Evolutionary conservation across 345 rosid genomes (phyloP).

Genomic region (Heritiera fomes): DNA sequence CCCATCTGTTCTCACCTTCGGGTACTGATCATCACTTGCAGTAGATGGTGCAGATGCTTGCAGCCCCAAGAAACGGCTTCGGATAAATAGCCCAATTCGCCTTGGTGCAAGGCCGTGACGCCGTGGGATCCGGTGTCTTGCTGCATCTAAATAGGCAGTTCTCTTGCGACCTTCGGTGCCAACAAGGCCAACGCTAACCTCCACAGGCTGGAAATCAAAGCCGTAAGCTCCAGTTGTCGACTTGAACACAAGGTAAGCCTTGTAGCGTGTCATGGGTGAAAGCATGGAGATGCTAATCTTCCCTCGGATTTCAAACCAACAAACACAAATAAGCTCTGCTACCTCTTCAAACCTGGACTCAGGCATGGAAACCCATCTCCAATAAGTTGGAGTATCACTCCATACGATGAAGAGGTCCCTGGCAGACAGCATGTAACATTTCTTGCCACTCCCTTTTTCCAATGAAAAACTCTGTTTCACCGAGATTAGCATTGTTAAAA

Average conservation of each 20-base stretch:
- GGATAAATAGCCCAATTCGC: background rate
- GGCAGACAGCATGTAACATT: constrained; percentile 46
- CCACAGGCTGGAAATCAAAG: constrained; percentile 36
- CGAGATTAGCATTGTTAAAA: background rate
- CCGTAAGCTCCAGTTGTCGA: constrained; percentile 23
- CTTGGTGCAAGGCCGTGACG: background rate
- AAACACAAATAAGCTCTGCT: constrained; percentile 45
- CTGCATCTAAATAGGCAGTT: constrained; percentile 22
- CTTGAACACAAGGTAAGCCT: constrained; percentile 48
- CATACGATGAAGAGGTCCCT: constrained; percentile 42
- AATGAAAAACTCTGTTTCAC: constrained; percentile 39
- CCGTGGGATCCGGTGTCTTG: background rate
- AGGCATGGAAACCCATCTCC: constrained; percentile 40
- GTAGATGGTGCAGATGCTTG: background rate
- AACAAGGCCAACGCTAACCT: constrained; percentile 33
- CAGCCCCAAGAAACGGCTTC: background rate
- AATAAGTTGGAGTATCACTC: constrained; percentile 41
- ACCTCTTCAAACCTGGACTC: constrained; percentile 48
- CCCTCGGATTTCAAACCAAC: constrained; percentile 54
- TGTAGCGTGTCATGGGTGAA: constrained; percentile 41
- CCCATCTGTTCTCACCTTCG: constrained; percentile 44
- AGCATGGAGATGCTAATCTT: constrained; percentile 37
- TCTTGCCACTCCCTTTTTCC: constrained; percentile 41
- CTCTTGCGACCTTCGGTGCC: constrained; percentile 25
- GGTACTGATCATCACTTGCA: constrained; percentile 12